Conservation (phyloP, 768 basidiomycete species). For the Exsudoporus frostii region DNA sequence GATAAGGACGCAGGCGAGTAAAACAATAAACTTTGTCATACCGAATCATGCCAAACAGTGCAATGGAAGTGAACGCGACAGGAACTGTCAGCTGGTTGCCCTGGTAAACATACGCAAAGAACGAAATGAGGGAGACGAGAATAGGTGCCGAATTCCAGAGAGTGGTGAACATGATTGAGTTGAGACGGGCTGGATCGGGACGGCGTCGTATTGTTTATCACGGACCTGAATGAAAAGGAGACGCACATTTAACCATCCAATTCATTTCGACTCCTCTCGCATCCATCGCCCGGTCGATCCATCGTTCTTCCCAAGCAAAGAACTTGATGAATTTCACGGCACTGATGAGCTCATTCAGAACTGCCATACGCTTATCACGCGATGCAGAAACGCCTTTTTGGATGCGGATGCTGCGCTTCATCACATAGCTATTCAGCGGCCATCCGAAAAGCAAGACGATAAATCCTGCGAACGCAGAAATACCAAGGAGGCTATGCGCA, state of each 20-base stretch:
- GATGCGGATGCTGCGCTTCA: constrained; percentile 37
- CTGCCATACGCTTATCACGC: constrained; percentile 42
- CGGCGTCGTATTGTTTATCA: background rate
- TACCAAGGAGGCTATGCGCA: constrained; percentile 51
- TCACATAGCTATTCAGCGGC: constrained; percentile 40
- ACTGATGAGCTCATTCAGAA: constrained; percentile 45
- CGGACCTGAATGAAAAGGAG: background rate
- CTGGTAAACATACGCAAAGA: constrained; percentile 67
- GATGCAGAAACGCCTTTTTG: constrained; percentile 33
- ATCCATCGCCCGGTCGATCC: constrained; percentile 39
- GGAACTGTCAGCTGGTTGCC: constrained; percentile 75
- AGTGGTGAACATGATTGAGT: constrained; percentile 65
- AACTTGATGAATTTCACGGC: constrained; percentile 42
- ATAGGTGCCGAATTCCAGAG: constrained; percentile 79
- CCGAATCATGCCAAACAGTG: constrained; percentile 84
- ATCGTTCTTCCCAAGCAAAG: constrained; percentile 42
- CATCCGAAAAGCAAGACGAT: constrained; percentile 37
- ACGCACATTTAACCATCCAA: constrained; percentile 70
- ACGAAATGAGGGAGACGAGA: constrained; percentile 75
- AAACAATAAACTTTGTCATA: constrained; percentile 24
- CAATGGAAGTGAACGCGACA: constrained; percentile 85
- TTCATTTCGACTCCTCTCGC: constrained; percentile 67
- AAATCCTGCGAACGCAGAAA: constrained; percentile 46
- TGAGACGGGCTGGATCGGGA: constrained; percentile 53
- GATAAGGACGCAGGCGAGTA: background rate